Base-by-base conservation (phyloP, 768 basidiomycete genomes). In the Suillus subalutaceus region DNA sequence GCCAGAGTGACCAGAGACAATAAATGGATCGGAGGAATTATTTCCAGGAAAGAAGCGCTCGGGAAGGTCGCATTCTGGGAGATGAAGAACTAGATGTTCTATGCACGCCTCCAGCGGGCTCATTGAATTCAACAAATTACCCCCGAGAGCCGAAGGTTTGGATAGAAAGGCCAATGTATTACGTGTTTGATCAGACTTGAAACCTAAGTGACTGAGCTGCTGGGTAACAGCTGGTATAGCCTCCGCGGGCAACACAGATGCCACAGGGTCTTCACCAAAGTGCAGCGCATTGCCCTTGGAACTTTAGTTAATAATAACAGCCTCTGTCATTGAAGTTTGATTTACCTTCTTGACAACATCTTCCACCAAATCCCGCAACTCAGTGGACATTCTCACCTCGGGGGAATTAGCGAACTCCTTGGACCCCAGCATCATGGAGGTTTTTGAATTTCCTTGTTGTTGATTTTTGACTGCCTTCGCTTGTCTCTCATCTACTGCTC, bases 21-120 rank as follows among this genome's bases (percentile, higher is more conserved):
- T 77, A 73, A 93, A 92, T 1, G 91, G 80, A 69, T 87, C 84
- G 0, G 90, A 91, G 3, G 90, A 86, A 70, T 88, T 90, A n/a
- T 77, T 76, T 12, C 81, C 74, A 5, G 90, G 86, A 18, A 92
- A 76, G 74, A 94, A 93, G 35, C 85, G 84, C 60, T 81, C 73
- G 0, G 96, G 96, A 6, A 97, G 84, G 70, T 97, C 95, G 65
- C 92, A 90, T 79, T 98, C 96, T 0, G 95, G 91, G 6, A 92
- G 74, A 70, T 93, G 87, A 26, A 97, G 82, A 55, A 97, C 83
- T 3, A 97, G 83, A 78, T 93, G 94, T 69, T 95, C 92, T 55
- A 96, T 89, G 62, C 88, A 88, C 0, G 94, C 92, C 73, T 94
- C 89, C 16, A 94, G 76, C 6, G 90, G 86, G 6, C 87, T 81